These are phyloP conservation scores for Kentomonas sorsogonicus DNA, from an alignment of 208 protist genomes.

Conservation along the genomic window DNA sequence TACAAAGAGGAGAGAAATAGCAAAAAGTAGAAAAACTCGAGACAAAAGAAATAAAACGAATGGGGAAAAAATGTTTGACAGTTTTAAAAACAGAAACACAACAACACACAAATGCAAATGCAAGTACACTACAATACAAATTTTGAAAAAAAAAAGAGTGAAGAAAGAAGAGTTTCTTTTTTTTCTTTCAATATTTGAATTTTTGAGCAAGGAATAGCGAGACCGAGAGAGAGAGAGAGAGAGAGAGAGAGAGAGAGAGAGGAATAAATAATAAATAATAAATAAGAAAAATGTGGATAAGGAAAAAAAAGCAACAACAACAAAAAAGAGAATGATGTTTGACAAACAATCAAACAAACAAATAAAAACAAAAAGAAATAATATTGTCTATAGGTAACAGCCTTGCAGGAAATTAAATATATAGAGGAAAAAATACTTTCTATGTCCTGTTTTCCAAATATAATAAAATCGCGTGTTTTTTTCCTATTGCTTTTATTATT, in stretches of 20 bases:
- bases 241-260: background rate
- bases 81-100: background rate
- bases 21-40: conserved; percentile 5
- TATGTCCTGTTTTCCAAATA: background rate
- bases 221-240: no score
- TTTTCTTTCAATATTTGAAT: conserved; percentile 5
- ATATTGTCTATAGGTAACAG: background rate
- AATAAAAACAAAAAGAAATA: background rate
- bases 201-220: background rate
- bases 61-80: background rate
- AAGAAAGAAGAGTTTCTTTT: no score
- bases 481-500: conserved; percentile 15
- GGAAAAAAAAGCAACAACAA: background rate
- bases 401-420: background rate
- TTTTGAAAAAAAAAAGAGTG: no score
- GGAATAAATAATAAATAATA: background rate
- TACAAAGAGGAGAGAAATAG: background rate
- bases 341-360: background rate
- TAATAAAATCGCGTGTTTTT: conserved; percentile 7
- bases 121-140: no score
- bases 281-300: background rate
- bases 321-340: background rate
- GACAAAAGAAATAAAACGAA: conserved; percentile 4
- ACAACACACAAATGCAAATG: no score
- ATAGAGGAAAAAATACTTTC: background rate